Conservation (phyloP, 75 land plant genomes). For the Cupressus sempervirens region DNA sequence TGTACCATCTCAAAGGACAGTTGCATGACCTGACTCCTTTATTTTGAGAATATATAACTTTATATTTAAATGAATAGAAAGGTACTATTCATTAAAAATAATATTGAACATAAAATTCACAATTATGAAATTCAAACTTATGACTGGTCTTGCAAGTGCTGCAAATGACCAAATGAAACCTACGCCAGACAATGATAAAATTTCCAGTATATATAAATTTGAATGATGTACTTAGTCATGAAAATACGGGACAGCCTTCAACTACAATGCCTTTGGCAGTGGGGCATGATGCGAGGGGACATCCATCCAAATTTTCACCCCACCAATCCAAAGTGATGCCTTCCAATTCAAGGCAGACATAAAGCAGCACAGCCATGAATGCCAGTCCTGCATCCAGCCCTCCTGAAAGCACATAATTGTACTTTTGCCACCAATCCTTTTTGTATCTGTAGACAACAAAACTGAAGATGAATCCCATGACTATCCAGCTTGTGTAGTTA, state of each 20-base stretch:
- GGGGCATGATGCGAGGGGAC: slow-evolving; percentile 85
- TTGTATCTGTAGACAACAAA: slow-evolving; percentile 50
- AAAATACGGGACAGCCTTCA: slow-evolving; percentile 71
- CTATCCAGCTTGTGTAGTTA: slow-evolving; percentile 79
- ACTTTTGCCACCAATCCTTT: slow-evolving; percentile 63
- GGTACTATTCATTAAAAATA: too few species aligned
- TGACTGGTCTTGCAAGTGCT: too few species aligned
- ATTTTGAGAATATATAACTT: too few species aligned
- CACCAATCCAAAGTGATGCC: slow-evolving; percentile 62
- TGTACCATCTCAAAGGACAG: too few species aligned
- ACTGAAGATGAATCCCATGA: slow-evolving; percentile 66
- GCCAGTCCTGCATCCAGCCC: slow-evolving; percentile 93
- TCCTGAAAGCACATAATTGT: slow-evolving; percentile 84
- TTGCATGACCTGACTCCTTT: too few species aligned
- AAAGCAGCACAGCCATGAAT: slow-evolving; percentile 72
- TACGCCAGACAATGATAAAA: neutral
- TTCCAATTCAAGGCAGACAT: slow-evolving; percentile 38
- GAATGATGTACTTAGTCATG: neutral
- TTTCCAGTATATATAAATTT: neutral
- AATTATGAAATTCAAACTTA: too few species aligned
- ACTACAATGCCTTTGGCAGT: slow-evolving; percentile 60
- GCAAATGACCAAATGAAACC: too few species aligned
- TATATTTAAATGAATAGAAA: too few species aligned
- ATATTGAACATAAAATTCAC: too few species aligned
- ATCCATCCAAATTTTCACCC: slow-evolving; percentile 66